phyloP scores from a whole-genome alignment of 805 yeast genomes.

The Lachancea dasiensis region DNA sequence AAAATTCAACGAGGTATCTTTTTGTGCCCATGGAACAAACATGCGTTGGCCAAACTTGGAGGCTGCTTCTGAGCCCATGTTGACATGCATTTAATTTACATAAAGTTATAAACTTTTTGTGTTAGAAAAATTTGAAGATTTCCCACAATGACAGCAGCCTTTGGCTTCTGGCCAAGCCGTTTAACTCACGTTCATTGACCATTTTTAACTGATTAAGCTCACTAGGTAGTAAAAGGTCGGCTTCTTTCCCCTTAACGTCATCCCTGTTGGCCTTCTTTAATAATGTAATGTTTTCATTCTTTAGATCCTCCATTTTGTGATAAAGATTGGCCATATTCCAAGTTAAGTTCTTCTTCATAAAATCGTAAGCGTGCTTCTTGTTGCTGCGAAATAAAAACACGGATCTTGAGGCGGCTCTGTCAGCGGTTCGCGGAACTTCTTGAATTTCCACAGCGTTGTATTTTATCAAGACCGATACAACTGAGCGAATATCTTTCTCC shows the following conservation, averaged over 20 bases:
- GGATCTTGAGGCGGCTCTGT: slow-evolving; percentile 86
- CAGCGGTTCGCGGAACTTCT: slow-evolving; percentile 88
- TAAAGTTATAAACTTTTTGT: not conserved
- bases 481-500: slow-evolving; percentile 69
- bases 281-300: slow-evolving; percentile 57
- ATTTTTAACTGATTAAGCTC: slow-evolving; percentile 68
- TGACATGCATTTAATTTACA: not conserved
- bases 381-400: slow-evolving; percentile 75
- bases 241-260: slow-evolving; percentile 81
- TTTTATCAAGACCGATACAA: slow-evolving; percentile 57
- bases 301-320: slow-evolving; percentile 49
- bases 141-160: slow-evolving; percentile 56
- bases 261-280: slow-evolving; percentile 80
- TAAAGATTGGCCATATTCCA: slow-evolving; percentile 43
- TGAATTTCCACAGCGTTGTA: slow-evolving; percentile 79
- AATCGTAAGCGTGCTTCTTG: slow-evolving; percentile 43
- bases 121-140: slow-evolving; percentile 38
- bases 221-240: slow-evolving; percentile 61
- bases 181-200: slow-evolving; percentile 52
- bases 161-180: slow-evolving; percentile 46
- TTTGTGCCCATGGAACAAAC: slow-evolving; percentile 47
- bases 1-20: slow-evolving; percentile 65
- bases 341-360: slow-evolving; percentile 41
- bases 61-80: slow-evolving; percentile 24
- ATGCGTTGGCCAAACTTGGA: slow-evolving; percentile 28